These are phyloP conservation scores for Alternaria sp. DNA, from an alignment of 2,329 filamentous ascomycete genomes.

Conservation along the genomic window DNA sequence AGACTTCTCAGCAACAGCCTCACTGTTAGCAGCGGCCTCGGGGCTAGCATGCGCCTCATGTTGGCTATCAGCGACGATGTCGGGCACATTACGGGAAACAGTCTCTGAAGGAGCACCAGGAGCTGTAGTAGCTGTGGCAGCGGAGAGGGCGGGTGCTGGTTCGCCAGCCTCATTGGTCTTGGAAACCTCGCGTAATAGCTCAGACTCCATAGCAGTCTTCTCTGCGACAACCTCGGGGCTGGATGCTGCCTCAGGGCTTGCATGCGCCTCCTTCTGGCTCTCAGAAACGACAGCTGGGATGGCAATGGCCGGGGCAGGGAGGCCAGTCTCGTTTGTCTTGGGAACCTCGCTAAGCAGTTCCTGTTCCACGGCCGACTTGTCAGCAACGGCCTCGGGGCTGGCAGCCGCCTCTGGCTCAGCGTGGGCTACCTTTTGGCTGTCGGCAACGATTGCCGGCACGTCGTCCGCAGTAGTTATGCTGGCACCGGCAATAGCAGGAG, in stretches of 20 bases:
- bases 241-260: conserved; percentile 71
- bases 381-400: conserved; percentile 68
- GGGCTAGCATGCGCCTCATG: conserved; percentile 68
- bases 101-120: conserved; percentile 25
- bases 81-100: conserved; percentile 56
- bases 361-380: conserved; percentile 74
- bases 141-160: conserved; percentile 30
- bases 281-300: conserved; percentile 71
- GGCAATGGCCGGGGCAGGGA: conserved; percentile 38
- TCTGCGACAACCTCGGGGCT: conserved; percentile 71
- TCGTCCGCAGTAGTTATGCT: conserved; percentile 46
- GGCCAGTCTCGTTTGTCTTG: conserved; percentile 53
- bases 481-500: conserved; percentile 32
- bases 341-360: conserved; percentile 64
- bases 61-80: conserved; percentile 75
- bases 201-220: conserved; percentile 74
- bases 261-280: conserved; percentile 72
- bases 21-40: conserved; percentile 70
- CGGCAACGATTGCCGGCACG: conserved; percentile 68
- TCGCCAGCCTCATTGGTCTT: conserved; percentile 54
- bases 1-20: conserved; percentile 75
- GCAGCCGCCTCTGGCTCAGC: conserved; percentile 71
- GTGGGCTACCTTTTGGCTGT: conserved; percentile 73
- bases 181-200: conserved; percentile 72
- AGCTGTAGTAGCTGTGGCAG: conserved; percentile 26